Percentiles rank a stretch among this genome's conserved stretches.
Evolutionary conservation across 306 rosid genomes (phyloP).

Genomic region (Trifolium subterraneum): DNA sequence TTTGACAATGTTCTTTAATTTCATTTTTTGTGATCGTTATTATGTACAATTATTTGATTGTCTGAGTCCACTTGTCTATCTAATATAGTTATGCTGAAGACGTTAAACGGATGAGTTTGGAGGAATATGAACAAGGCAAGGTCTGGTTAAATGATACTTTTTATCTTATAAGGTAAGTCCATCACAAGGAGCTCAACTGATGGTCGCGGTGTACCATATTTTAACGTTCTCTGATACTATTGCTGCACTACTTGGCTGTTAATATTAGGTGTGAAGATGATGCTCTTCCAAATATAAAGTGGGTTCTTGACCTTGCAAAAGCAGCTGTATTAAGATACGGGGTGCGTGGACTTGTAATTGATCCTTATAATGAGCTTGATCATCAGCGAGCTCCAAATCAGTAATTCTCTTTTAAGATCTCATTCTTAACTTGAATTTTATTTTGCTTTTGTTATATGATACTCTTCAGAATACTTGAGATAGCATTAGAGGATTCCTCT

Average conservation of each 20-base stretch:
- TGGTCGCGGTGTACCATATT: slow-evolving; percentile 26
- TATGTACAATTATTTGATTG: slow-evolving; percentile 27
- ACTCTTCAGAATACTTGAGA: slow-evolving; percentile 8
- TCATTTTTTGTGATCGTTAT: slow-evolving; percentile 18
- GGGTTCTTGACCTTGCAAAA: slow-evolving; percentile 95
- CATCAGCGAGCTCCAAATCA: slow-evolving; percentile 87
- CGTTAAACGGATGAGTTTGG: slow-evolving; percentile 66
- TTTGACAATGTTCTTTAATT: slow-evolving; percentile 31
- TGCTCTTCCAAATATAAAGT: slow-evolving; percentile 76
- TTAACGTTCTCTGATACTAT: slow-evolving; percentile 16
- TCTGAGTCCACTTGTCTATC: slow-evolving; percentile 42
- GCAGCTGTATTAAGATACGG: slow-evolving; percentile 91
- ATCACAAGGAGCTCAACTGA: slow-evolving; percentile 26
- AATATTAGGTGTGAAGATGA: slow-evolving; percentile 84
- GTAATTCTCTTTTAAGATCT: slow-evolving; percentile 57
- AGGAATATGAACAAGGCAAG: slow-evolving; percentile 81
- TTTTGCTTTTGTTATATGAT: background rate
- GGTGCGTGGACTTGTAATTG: slow-evolving; percentile 94
- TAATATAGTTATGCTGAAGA: slow-evolving; percentile 65
- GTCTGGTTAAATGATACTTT: slow-evolving; percentile 79
- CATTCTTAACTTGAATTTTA: slow-evolving; percentile 28
- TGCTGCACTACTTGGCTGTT: slow-evolving; percentile 38
- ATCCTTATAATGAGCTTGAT: slow-evolving; percentile 97
- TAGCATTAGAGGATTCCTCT: slow-evolving; percentile 9
- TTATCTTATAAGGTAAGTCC: slow-evolving; percentile 75